A percentile compares a stretch with the other conserved stretches of the same genome.
Conservation (phyloP, 495 filamentous ascomycete species). For the Aspergillus conjunctus region DNA sequence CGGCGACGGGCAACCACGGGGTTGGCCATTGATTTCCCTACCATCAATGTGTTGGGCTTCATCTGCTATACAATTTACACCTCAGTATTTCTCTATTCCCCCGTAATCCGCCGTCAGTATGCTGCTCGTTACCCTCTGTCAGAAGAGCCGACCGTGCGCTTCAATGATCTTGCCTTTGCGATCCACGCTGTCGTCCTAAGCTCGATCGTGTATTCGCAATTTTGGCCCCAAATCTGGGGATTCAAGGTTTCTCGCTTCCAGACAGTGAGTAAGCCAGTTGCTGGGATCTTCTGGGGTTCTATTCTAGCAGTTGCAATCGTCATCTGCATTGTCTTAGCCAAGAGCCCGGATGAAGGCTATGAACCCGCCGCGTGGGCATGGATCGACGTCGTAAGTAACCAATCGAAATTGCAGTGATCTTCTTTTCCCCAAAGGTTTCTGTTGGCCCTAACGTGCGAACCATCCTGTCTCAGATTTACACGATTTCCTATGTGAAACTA, state of each 20-base stretch:
- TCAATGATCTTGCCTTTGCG: constrained; percentile 90
- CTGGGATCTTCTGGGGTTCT: constrained; percentile 67
- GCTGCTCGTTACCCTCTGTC: constrained; percentile 72
- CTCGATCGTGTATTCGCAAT: constrained; percentile 69
- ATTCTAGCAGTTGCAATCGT: constrained; percentile 59
- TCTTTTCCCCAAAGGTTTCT: constrained; percentile 9
- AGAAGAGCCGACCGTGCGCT: constrained; percentile 76
- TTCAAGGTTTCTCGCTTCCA: constrained; percentile 61
- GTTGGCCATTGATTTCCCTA: constrained; percentile 82
- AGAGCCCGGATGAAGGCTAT: constrained; percentile 54
- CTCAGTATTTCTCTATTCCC: constrained; percentile 71
- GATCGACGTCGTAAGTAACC: constrained; percentile 73
- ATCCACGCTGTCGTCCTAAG: constrained; percentile 73
- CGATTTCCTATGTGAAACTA: constrained; percentile 84
- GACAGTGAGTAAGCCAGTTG: constrained; percentile 63
- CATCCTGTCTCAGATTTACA: constrained; percentile 62
- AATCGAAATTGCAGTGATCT: neutral
- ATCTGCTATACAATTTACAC: constrained; percentile 76
- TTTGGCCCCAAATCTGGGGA: constrained; percentile 71
- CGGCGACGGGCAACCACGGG: constrained; percentile 74
- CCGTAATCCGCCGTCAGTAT: constrained; percentile 78
- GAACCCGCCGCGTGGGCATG: constrained; percentile 64
- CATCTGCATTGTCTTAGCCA: constrained; percentile 53
- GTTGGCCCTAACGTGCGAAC: constrained; percentile 18
- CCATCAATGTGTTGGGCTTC: constrained; percentile 84